phyloP scores from a whole-genome alignment of 306 rosid species.

The Fagus crenata region DNA sequence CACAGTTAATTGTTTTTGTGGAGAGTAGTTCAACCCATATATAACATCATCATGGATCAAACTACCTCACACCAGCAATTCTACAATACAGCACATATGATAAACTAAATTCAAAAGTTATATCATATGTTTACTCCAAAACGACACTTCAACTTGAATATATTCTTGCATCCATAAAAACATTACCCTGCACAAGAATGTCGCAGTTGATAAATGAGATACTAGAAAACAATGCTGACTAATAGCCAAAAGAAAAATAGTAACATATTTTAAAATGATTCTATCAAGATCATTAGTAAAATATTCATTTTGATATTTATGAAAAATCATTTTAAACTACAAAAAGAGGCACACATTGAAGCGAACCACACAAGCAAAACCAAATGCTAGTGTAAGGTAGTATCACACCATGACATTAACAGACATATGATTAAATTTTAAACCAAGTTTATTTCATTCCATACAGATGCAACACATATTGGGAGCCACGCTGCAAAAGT shows the following conservation, averaged over 20 bases:
- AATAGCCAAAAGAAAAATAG: not conserved
- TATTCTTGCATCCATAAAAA: not conserved
- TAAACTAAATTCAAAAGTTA: not conserved
- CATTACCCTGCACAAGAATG: not conserved
- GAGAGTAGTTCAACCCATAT: conserved; percentile 1
- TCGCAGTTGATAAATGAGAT: not conserved
- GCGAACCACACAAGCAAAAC: not conserved
- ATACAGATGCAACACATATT: not conserved
- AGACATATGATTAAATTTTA: not conserved
- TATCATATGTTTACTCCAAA: not conserved
- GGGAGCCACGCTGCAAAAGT: not conserved
- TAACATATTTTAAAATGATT: not conserved
- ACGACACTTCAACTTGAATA: not conserved
- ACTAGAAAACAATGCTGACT: not conserved
- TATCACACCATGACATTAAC: not conserved
- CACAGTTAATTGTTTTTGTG: conserved; percentile 12
- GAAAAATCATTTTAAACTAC: not conserved
- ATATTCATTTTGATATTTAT: not conserved
- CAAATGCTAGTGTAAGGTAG: conserved; percentile 1
- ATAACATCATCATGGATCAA: conserved; percentile 14
- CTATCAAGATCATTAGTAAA: not conserved
- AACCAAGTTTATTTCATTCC: not conserved
- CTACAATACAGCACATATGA: not conserved
- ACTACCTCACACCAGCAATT: not conserved
- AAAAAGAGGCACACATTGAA: not conserved